Percentiles rank a stretch among this genome's conserved stretches.
Conservation (phyloP, 352 stramenopile genomes). For the Phytophthora aleatoria region DNA sequence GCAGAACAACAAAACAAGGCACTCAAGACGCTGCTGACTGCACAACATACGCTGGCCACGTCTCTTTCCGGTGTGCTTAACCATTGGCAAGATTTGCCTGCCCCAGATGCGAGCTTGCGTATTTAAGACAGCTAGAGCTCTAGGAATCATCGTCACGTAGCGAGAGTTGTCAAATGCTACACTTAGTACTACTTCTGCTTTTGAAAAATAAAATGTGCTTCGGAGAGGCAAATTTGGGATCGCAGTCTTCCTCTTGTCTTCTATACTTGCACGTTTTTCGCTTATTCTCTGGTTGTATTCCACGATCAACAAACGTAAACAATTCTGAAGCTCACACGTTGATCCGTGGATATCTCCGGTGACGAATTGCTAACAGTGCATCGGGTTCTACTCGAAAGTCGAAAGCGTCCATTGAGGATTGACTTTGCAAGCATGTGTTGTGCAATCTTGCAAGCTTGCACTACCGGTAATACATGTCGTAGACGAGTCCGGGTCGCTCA, state of each 20-base stretch:
- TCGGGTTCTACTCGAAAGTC: not conserved
- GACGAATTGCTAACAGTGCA: constrained; percentile 1
- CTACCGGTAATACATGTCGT: not conserved
- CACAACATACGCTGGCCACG: constrained; percentile 16
- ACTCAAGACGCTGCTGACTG: constrained; percentile 25
- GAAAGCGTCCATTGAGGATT: constrained; percentile 15
- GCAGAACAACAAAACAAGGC: constrained; percentile 27
- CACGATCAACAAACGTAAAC: not conserved
- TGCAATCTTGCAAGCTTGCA: not conserved
- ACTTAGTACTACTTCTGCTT: no score
- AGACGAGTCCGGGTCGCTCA: constrained; percentile 1
- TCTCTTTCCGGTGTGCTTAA: constrained; percentile 23
- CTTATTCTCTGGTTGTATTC: no score
- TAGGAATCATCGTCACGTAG: no score
- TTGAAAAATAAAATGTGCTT: no score
- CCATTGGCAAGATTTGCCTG: constrained; percentile 15
- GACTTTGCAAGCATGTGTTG: constrained; percentile 20
- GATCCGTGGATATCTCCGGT: constrained; percentile 10
- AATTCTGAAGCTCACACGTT: constrained; percentile 7
- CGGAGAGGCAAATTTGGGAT: no score
- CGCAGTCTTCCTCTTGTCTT: no score
- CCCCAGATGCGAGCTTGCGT: constrained; percentile 9
- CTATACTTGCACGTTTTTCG: no score
- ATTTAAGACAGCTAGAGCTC: no score
- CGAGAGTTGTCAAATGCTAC: not conserved